A percentile compares a stretch with the other conserved stretches of the same genome.
Conservation (phyloP, 257 asterid genomes). For the Solanum chiquidenum region DNA sequence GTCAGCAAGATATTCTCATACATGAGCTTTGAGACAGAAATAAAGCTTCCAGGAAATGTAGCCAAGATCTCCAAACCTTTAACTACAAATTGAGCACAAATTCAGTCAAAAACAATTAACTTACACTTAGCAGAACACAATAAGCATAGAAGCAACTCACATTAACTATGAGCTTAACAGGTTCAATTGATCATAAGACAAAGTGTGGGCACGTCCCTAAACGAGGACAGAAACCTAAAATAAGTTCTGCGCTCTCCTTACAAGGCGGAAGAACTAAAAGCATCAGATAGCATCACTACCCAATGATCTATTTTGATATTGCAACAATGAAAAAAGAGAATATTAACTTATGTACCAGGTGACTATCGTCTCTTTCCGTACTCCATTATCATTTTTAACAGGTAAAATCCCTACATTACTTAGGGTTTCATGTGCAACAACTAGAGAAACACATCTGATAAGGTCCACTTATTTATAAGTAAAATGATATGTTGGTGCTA, state of each 20-base stretch:
- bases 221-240: background rate
- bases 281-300: background rate
- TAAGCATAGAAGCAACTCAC: background rate
- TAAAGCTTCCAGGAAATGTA: slow-evolving; percentile 65
- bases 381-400: background rate
- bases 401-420: background rate
- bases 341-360: background rate
- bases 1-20: slow-evolving; percentile 54
- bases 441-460: background rate
- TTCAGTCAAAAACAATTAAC: background rate
- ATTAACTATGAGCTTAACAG: background rate
- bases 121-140: background rate
- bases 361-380: background rate
- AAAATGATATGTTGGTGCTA: background rate
- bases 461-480: background rate
- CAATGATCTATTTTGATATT: background rate
- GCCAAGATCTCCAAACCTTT: slow-evolving; percentile 79
- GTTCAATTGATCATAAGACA: background rate
- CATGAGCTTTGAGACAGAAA: slow-evolving; percentile 32
- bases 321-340: background rate
- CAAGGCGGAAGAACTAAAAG: background rate
- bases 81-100: slow-evolving; percentile 36
- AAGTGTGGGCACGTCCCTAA: background rate
- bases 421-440: background rate
- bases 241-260: background rate